These are phyloP conservation scores for Aspergillus nidulans DNA, from an alignment of 495 filamentous ascomycete genomes.

Conservation along the genomic window DNA sequence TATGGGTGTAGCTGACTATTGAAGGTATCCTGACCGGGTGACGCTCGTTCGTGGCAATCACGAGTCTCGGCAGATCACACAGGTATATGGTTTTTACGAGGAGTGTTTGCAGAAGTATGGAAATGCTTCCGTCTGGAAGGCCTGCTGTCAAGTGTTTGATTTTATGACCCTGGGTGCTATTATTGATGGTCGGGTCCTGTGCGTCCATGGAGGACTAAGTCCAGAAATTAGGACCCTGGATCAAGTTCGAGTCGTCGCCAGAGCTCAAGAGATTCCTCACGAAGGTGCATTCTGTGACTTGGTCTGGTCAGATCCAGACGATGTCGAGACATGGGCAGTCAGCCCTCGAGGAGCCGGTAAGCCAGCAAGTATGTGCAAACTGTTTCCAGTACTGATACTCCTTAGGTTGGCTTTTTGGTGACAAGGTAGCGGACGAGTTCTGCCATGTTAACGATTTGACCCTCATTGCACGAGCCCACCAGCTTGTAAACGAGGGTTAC, in stretches of 20 bases:
- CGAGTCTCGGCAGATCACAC: conserved; percentile 95
- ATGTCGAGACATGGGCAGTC: conserved; percentile 97
- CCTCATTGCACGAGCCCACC: conserved; percentile 91
- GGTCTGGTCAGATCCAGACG: conserved; percentile 97
- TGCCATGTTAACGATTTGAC: conserved; percentile 97
- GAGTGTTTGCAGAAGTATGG: conserved; percentile 98
- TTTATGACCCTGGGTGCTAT: conserved; percentile 95
- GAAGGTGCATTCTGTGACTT: conserved; percentile 98
- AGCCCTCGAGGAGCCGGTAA: conserved; percentile 81
- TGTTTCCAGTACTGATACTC: background rate
- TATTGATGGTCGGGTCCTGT: conserved; percentile 93
- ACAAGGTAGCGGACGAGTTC: conserved; percentile 97
- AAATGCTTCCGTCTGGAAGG: conserved; percentile 98
- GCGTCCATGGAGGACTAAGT: conserved; percentile 93
- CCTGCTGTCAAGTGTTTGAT: conserved; percentile 98
- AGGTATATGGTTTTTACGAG: conserved; percentile 98
- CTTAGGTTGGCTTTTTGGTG: conserved; percentile 85
- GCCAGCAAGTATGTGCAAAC: background rate
- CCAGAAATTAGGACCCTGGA: conserved; percentile 96
- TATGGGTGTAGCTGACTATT: background rate
- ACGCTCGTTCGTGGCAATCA: conserved; percentile 97
- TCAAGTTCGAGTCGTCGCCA: conserved; percentile 94
- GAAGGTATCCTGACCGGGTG: conserved; percentile 87
- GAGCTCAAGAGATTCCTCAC: conserved; percentile 96
- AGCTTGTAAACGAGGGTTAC: conserved; percentile 96